phyloP scores from a whole-genome alignment of 805 yeast genomes.

The Starmerella scarabaei region DNA sequence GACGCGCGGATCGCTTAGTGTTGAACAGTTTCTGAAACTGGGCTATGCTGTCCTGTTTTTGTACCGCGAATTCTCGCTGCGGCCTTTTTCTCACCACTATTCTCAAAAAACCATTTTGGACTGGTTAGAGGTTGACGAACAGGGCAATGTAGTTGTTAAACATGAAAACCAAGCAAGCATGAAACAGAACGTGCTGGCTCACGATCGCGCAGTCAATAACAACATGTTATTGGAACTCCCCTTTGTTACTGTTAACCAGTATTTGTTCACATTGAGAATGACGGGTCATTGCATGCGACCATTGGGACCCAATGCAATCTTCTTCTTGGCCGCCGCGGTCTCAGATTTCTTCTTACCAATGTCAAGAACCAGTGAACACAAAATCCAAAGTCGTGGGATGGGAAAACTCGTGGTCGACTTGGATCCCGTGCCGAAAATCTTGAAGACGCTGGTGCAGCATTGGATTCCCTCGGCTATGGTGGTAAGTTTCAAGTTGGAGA shows the following conservation, averaged over 20 bases:
- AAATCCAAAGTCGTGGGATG: conserved; percentile 67
- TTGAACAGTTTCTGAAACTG: conserved; percentile 72
- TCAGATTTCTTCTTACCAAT: conserved; percentile 90
- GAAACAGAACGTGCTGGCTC: conserved; percentile 42
- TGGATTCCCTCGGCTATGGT: conserved; percentile 97
- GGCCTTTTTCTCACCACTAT: conserved; percentile 83
- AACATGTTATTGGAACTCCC: conserved; percentile 58
- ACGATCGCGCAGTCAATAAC: conserved; percentile 35
- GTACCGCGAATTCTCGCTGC: conserved; percentile 80
- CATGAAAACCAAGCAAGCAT: conserved; percentile 48
- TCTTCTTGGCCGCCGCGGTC: conserved; percentile 93
- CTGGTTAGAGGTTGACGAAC: conserved; percentile 43
- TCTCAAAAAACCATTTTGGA: conserved; percentile 79
- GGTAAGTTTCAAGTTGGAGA: conserved; percentile 85
- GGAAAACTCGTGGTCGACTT: conserved; percentile 66
- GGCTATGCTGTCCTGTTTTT: conserved; percentile 89
- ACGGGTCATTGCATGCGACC: conserved; percentile 47
- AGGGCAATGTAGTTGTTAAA: conserved; percentile 40
- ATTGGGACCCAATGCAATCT: conserved; percentile 41
- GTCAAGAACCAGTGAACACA: conserved; percentile 79
- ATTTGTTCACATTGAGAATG: conserved; percentile 65
- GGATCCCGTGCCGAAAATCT: conserved; percentile 93
- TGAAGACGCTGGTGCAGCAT: conserved; percentile 70
- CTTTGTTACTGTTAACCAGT: conserved; percentile 90
- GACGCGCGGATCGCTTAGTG: conserved; percentile 91